These are phyloP conservation scores for Solanum chilense DNA, from an alignment of 257 asterid species.

Conservation along the genomic window DNA sequence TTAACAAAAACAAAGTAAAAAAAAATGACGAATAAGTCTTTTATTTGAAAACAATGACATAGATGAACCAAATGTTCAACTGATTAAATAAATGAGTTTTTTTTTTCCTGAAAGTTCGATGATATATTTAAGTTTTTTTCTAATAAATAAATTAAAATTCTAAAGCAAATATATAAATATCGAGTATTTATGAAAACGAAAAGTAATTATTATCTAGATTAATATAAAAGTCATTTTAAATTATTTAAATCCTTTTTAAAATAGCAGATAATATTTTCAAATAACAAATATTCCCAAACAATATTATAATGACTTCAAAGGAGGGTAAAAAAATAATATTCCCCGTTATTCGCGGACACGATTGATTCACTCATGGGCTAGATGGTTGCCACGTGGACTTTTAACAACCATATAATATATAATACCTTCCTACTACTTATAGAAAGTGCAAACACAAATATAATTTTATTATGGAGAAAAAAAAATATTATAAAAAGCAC, in stretches of 20 bases:
- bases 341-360: neutral
- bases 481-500: neutral
- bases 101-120: rapidly evolving
- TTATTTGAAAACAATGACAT: no score
- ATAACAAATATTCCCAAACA: neutral
- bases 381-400: slow-evolving; percentile 3
- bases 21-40: no score
- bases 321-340: neutral
- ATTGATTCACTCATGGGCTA: neutral
- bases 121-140: no score
- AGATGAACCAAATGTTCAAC: no score
- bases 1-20: no score
- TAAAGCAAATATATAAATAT: neutral
- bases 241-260: neutral
- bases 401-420: neutral
- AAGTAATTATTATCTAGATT: neutral
- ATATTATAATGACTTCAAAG: neutral
- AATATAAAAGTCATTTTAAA: neutral
- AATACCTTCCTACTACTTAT: no score
- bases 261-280: neutral
- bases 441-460: no score
- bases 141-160: neutral
- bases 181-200: no score
- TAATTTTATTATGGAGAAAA: neutral
- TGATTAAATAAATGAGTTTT: no score